Percentiles rank a stretch among this genome's conserved stretches.
phyloP scores from a whole-genome alignment of 257 asterid genomes.

The Plantago elongata region DNA sequence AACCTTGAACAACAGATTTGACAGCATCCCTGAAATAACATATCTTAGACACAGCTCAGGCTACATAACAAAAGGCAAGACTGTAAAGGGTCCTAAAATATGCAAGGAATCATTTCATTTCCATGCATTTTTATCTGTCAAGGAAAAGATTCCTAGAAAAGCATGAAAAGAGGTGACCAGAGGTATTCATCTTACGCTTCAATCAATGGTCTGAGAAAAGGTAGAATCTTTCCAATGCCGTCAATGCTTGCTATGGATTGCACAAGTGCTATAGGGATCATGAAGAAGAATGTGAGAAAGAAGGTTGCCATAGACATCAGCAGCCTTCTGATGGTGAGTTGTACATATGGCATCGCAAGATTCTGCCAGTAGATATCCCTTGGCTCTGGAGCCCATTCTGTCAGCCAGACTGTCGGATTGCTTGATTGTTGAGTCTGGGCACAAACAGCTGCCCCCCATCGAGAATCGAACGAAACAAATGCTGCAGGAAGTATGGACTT shows the following conservation, averaged over 20 bases:
- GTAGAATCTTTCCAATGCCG: conserved; percentile 69
- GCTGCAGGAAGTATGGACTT: conserved; percentile 85
- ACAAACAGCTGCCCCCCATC: conserved; percentile 98
- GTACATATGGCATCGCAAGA: conserved; percentile 83
- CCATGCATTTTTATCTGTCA: not conserved
- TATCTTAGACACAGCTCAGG: conserved; percentile 7
- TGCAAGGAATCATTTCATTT: not conserved
- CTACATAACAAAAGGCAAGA: not conserved
- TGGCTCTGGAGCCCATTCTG: conserved; percentile 98
- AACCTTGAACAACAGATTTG: conserved; percentile 79
- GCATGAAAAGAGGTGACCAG: not conserved
- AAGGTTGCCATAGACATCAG: conserved; percentile 66
- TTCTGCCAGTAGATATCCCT: conserved; percentile 89
- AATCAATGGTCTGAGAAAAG: conserved; percentile 69
- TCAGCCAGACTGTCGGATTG: conserved; percentile 87
- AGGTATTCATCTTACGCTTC: conserved; percentile 44
- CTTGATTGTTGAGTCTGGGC: conserved; percentile 91
- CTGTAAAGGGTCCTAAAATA: not conserved
- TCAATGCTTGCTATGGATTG: conserved; percentile 88
- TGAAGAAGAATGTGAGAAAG: conserved; percentile 83
- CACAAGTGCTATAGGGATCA: conserved; percentile 88
- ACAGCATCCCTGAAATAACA: conserved; percentile 50
- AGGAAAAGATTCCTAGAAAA: not conserved
- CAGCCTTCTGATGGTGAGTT: conserved; percentile 63
- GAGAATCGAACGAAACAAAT: conserved; percentile 78